Evolutionary conservation across 306 rosid species (phyloP).

Genomic region (Medicago arabica): DNA sequence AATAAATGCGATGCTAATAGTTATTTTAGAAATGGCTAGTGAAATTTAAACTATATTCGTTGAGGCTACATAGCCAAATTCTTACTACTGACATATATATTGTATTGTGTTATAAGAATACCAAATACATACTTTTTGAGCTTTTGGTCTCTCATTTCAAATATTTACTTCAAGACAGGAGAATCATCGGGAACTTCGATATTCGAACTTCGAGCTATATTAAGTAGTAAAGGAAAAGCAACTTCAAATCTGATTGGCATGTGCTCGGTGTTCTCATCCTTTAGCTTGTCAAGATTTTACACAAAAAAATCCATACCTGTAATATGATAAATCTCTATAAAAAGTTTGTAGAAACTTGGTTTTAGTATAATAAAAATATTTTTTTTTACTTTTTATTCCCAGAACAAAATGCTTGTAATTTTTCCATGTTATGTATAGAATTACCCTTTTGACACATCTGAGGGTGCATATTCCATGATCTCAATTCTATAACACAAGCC

Average conservation of each 20-base stretch:
- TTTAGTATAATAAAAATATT: no score
- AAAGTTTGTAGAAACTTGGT: not conserved
- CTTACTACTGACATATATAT: no score
- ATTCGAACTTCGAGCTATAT: slow-evolving; percentile 63
- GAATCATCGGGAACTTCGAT: slow-evolving; percentile 66
- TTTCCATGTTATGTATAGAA: not conserved
- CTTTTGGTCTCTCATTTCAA: slow-evolving; percentile 62
- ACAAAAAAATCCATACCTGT: slow-evolving; percentile 67
- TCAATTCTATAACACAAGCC: slow-evolving; percentile 81
- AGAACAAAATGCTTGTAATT: no score
- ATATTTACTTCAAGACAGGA: slow-evolving; percentile 64
- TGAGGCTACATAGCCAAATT: no score
- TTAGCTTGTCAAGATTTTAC: slow-evolving; percentile 63
- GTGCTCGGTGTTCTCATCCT: slow-evolving; percentile 75
- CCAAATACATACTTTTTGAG: slow-evolving; percentile 60
- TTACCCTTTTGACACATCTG: slow-evolving; percentile 64
- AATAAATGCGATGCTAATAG: not conserved
- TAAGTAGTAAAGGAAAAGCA: slow-evolving; percentile 85
- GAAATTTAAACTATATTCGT: no score
- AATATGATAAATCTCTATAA: not conserved
- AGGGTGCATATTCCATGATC: slow-evolving; percentile 72
- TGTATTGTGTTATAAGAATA: not conserved
- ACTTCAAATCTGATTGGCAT: slow-evolving; percentile 95
- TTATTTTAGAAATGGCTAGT: not conserved
- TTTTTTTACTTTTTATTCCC: no score